A percentile compares a stretch with the other conserved stretches of the same genome.
phyloP scores from a whole-genome alignment of 176 grass and related monocot genomes.

The Typha latifolia region DNA sequence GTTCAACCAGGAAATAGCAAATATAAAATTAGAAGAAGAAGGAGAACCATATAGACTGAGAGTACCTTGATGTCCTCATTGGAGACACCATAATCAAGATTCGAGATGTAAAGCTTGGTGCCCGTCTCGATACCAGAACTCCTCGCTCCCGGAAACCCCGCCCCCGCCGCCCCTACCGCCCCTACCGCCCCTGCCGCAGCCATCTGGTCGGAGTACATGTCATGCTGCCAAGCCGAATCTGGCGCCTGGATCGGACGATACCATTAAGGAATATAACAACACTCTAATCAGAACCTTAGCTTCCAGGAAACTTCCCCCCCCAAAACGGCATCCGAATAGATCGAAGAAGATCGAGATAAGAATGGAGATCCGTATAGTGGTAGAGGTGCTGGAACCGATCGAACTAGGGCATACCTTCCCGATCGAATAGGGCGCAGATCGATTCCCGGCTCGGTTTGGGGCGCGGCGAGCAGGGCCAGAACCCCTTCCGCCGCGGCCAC shows the following conservation, averaged over 20 bases:
- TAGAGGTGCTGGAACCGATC: not conserved
- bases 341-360: too few species aligned
- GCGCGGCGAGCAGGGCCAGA: constrained; percentile 22
- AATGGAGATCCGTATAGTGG: too few species aligned
- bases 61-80: constrained; percentile 68
- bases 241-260: constrained; percentile 10
- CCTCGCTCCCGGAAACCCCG: not conserved
- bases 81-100: constrained; percentile 55
- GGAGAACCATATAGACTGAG: not conserved
- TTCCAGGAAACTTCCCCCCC: not conserved
- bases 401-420: constrained; percentile 6
- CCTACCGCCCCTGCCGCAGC: constrained; percentile 19
- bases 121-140: constrained; percentile 22
- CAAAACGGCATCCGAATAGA: too few species aligned
- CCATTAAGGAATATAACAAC: not conserved
- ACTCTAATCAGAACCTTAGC: constrained; percentile 1
- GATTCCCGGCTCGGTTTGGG: constrained; percentile 26
- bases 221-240: constrained; percentile 25
- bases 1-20: too few species aligned
- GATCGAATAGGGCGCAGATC: constrained; percentile 11
- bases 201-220: constrained; percentile 19
- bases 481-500: not conserved
- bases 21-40: not conserved
- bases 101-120: constrained; percentile 68
- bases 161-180: constrained; percentile 17